phyloP scores from a whole-genome alignment of 1,284 basidiomycete species.

The Ustilago esculenta region DNA sequence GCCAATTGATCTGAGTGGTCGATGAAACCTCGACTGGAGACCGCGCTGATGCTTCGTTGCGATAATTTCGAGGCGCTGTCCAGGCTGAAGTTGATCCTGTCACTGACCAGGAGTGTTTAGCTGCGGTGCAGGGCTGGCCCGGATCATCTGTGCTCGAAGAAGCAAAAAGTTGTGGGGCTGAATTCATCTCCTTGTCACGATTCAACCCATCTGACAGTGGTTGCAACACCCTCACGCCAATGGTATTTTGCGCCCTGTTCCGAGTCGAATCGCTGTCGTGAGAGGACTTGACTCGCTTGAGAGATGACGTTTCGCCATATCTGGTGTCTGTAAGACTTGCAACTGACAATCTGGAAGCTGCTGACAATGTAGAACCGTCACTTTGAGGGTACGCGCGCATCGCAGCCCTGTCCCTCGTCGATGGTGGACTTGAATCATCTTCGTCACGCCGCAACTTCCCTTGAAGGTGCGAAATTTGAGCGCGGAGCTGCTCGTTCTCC shows the following conservation, averaged over 20 bases:
- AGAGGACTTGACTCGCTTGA: slow-evolving; percentile 7
- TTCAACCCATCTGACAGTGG: neutral
- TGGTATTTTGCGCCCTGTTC: neutral
- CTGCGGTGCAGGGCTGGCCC: neutral
- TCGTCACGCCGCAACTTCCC: neutral
- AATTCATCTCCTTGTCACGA: neutral
- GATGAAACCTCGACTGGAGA: neutral
- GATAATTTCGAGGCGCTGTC: slow-evolving; percentile 7
- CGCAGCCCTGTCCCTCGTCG: neutral
- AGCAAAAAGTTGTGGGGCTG: neutral
- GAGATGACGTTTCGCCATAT: neutral
- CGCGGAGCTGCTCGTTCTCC: slow-evolving; percentile 26
- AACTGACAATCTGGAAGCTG: neutral
- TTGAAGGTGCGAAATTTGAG: slow-evolving; percentile 15
- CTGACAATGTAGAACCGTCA: neutral
- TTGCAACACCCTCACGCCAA: neutral
- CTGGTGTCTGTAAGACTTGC: neutral
- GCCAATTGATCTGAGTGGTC: neutral
- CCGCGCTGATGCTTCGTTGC: neutral
- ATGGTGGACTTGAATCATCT: neutral
- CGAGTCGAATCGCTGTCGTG: neutral
- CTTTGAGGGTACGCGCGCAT: neutral
- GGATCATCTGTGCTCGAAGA: neutral
- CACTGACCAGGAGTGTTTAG: no score
- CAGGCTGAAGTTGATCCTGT: neutral